Conservation (phyloP, 179 eudicot species). For the Silene coronaria region DNA sequence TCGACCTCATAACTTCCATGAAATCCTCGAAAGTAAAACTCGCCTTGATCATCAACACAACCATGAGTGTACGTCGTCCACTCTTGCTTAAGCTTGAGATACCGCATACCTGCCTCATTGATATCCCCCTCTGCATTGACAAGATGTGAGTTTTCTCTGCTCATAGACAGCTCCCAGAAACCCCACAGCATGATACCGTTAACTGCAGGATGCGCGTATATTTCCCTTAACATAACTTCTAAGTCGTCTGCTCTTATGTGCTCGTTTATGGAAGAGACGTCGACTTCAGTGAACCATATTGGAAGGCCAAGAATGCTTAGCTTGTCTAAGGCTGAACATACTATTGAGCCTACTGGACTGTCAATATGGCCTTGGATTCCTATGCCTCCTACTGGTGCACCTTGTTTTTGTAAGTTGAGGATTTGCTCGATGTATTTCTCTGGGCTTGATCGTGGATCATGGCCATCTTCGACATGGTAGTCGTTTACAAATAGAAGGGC, state of each 20-base stretch:
- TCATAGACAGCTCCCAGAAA: constrained; percentile 87
- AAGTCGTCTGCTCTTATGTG: constrained; percentile 71
- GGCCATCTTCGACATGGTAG: constrained; percentile 74
- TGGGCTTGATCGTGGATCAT: constrained; percentile 61
- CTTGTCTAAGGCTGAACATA: constrained; percentile 65
- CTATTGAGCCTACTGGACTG: constrained; percentile 69
- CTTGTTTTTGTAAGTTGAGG: constrained; percentile 58
- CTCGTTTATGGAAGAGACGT: constrained; percentile 74
- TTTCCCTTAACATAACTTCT: constrained; percentile 89
- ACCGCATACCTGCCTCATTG: constrained; percentile 66
- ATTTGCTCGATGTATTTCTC: constrained; percentile 76
- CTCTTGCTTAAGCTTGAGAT: constrained; percentile 55
- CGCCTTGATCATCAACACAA: constrained; percentile 48
- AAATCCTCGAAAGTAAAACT: constrained; percentile 67
- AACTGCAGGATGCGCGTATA: constrained; percentile 84
- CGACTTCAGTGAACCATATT: constrained; percentile 87
- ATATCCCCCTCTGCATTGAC: constrained; percentile 85
- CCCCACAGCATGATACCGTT: constrained; percentile 86
- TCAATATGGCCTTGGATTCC: constrained; percentile 86
- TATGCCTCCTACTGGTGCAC: constrained; percentile 78
- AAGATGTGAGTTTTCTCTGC: constrained; percentile 55
- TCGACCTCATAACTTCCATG: constrained; percentile 76
- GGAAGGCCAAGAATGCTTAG: constrained; percentile 77
- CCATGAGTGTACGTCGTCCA: constrained; percentile 66
- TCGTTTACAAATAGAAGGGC: constrained; percentile 71